Evolutionary conservation across 495 filamentous ascomycete genomes (phyloP).

Genomic region (Articulospora tetracladia): DNA sequence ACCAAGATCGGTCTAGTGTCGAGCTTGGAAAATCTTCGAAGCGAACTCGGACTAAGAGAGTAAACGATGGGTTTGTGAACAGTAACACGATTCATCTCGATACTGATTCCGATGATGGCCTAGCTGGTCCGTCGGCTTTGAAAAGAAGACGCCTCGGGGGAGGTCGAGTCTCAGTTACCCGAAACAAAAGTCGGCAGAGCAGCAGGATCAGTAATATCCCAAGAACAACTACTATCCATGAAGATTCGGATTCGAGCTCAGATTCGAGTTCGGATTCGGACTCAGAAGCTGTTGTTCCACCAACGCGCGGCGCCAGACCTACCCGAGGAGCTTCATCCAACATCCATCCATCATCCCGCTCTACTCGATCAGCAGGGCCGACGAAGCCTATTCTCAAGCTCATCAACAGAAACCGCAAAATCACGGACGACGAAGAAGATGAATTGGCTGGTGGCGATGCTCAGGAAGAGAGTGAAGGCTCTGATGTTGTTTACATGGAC

Average conservation of each 20-base stretch:
- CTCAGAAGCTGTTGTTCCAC: neutral
- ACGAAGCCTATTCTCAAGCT: constrained; percentile 11
- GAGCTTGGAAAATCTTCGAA: constrained; percentile 13
- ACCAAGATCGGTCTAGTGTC: neutral
- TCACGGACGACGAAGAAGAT: constrained; percentile 24
- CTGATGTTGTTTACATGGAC: constrained; percentile 18
- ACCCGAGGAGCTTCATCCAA: constrained; percentile 5
- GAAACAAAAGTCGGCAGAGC: constrained; percentile 7
- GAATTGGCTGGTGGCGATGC: constrained; percentile 33
- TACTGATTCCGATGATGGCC: constrained; percentile 14
- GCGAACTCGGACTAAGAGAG: constrained; percentile 11
- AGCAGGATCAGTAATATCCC: constrained; percentile 6
- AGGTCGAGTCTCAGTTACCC: constrained; percentile 8
- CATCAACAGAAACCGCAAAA: constrained; percentile 4
- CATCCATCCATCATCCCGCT: neutral
- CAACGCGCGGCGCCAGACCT: neutral
- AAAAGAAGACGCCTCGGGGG: constrained; percentile 21
- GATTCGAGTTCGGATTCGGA: too few species aligned
- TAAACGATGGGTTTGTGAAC: constrained; percentile 12
- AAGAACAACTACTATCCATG: constrained; percentile 1
- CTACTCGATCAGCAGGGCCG: constrained; percentile 11
- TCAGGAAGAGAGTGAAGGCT: constrained; percentile 22
- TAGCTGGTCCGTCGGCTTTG: neutral
- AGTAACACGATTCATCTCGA: constrained; percentile 1
- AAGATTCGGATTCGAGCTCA: too few species aligned